phyloP scores from a whole-genome alignment of 169 alveolate genomes.

The Cryptosporidium baileyi region DNA sequence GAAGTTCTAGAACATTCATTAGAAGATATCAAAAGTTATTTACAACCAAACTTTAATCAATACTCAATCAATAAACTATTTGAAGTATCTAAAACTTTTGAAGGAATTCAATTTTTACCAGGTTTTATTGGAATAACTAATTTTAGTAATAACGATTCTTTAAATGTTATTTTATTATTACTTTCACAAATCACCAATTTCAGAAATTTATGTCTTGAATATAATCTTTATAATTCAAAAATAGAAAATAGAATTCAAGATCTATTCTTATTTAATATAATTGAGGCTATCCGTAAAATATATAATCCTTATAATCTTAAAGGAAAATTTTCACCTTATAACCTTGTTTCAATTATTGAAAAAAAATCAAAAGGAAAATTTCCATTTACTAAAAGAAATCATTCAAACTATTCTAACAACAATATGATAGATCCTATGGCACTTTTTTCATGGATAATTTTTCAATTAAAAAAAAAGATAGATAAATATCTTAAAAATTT shows the following conservation, averaged over 20 bases:
- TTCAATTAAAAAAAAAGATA: constrained; percentile 6
- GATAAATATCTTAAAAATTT: constrained; percentile 7
- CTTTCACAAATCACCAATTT: constrained; percentile 74
- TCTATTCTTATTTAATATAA: constrained; percentile 85
- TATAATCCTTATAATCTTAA: constrained; percentile 96
- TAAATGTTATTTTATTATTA: constrained; percentile 93
- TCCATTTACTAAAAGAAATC: background rate
- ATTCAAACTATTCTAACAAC: background rate
- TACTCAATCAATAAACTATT: constrained; percentile 83
- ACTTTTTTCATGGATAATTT: constrained; percentile 52
- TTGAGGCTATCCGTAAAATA: constrained; percentile 93
- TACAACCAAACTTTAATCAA: constrained; percentile 47
- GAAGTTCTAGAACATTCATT: constrained; percentile 94
- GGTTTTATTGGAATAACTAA: constrained; percentile 96
- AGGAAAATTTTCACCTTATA: constrained; percentile 82
- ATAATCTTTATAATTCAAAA: constrained; percentile 65
- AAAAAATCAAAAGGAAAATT: constrained; percentile 73
- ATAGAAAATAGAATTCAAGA: constrained; percentile 80
- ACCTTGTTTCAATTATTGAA: constrained; percentile 73
- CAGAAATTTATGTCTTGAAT: constrained; percentile 78
- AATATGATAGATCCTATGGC: constrained; percentile 57
- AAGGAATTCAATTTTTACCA: constrained; percentile 94
- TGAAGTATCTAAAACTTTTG: constrained; percentile 81
- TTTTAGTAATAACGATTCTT: constrained; percentile 93
- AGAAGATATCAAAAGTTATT: constrained; percentile 89